These are phyloP conservation scores for Sclerotinia sclerotiorum DNA, from an alignment of 2,329 filamentous ascomycete genomes.

Conservation along the genomic window DNA sequence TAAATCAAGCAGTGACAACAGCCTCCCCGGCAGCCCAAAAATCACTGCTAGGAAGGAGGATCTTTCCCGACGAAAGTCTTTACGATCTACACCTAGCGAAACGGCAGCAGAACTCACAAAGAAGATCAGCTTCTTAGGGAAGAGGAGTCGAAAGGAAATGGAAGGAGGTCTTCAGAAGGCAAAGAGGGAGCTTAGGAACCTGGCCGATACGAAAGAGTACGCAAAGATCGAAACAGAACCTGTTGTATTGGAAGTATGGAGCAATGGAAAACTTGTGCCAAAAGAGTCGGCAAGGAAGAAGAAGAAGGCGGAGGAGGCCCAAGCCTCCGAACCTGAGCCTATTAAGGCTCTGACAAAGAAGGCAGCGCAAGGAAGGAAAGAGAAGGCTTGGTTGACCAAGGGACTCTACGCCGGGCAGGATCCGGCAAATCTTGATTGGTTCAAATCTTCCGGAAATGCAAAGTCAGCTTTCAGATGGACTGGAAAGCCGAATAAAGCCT, in stretches of 20 bases:
- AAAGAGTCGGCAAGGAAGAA: constrained; percentile 42
- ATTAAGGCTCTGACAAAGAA: constrained; percentile 19
- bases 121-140: constrained; percentile 57
- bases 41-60: constrained; percentile 35
- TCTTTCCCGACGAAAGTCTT: constrained; percentile 43
- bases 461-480: constrained; percentile 42
- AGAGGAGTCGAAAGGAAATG: constrained; percentile 57
- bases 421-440: constrained; percentile 31
- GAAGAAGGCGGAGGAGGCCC: constrained; percentile 39
- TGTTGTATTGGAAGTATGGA: constrained; percentile 60
- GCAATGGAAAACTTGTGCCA: constrained; percentile 61
- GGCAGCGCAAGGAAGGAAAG: constrained; percentile 33
- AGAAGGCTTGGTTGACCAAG: constrained; percentile 64
- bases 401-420: constrained; percentile 87
- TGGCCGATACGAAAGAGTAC: constrained; percentile 65
- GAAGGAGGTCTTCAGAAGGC: constrained; percentile 47
- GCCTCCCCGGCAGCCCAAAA: constrained; percentile 35
- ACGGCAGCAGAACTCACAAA: constrained; percentile 47
- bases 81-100: constrained; percentile 44
- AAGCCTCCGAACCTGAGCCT: constrained; percentile 8
- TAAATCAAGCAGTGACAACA: constrained; percentile 39
- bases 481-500: constrained; percentile 53
- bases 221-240: constrained; percentile 58
- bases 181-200: constrained; percentile 57
- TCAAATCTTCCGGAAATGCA: constrained; percentile 27